A percentile compares a stretch with the other conserved stretches of the same genome.
phyloP scores from a whole-genome alignment of 352 stramenopile genomes.

The Pythium diclinum region DNA sequence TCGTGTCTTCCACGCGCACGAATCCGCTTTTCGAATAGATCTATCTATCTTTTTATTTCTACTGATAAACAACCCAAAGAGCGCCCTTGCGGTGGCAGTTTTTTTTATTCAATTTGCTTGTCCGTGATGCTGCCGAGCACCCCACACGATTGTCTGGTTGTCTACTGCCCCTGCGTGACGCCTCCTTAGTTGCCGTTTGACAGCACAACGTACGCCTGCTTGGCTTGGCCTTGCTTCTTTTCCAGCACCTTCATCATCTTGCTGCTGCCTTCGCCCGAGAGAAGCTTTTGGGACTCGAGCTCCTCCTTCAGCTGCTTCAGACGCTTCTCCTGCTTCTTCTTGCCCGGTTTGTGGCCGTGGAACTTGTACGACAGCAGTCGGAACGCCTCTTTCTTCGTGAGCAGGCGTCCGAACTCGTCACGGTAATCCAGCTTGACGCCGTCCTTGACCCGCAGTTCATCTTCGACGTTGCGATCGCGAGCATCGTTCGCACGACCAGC shows the following conservation, averaged over 20 bases:
- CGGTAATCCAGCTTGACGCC: slow-evolving; percentile 95
- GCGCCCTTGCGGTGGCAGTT: not conserved
- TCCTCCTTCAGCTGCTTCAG: slow-evolving; percentile 86
- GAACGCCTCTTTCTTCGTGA: slow-evolving; percentile 98
- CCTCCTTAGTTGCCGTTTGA: slow-evolving; percentile 56
- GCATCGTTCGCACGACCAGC: slow-evolving; percentile 93
- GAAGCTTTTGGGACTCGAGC: slow-evolving; percentile 63
- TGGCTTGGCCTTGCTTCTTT: slow-evolving; percentile 77
- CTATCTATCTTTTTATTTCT: not conserved
- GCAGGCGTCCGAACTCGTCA: slow-evolving; percentile 94
- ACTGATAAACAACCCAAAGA: not conserved
- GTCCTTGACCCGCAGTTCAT: slow-evolving; percentile 83
- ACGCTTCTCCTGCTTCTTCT: slow-evolving; percentile 98
- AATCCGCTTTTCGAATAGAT: slow-evolving; percentile 59
- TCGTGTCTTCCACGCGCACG: slow-evolving; percentile 54
- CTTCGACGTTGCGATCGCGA: slow-evolving; percentile 89
- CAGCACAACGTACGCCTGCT: slow-evolving; percentile 84
- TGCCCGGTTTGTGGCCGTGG: slow-evolving; percentile 95
- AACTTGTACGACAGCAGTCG: slow-evolving; percentile 98
- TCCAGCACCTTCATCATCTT: slow-evolving; percentile 87
- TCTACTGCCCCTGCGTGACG: not conserved
- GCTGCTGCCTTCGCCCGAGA: slow-evolving; percentile 70
- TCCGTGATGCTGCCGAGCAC: not conserved
- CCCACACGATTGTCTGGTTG: not conserved
- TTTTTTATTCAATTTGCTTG: not conserved